Evolutionary conservation across 331 rosid species (phyloP).

Genomic region (Malus hybrid): DNA sequence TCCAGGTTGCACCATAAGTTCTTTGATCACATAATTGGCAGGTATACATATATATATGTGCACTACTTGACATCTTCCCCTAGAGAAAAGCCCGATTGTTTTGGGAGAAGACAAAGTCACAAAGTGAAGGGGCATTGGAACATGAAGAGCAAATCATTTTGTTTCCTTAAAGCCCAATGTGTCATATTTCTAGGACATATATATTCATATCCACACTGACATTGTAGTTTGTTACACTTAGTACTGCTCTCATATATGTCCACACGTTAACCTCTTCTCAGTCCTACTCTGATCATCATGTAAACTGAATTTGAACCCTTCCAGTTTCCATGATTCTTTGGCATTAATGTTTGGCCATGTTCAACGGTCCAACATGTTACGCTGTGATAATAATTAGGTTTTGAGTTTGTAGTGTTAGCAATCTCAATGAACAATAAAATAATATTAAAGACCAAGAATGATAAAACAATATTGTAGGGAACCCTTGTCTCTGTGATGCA

Average conservation of each 20-base stretch:
- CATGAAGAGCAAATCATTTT: conserved; percentile 26
- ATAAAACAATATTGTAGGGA: neutral
- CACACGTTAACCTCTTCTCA: neutral
- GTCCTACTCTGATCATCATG: neutral
- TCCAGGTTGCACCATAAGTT: neutral
- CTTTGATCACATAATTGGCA: neutral
- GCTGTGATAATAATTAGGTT: neutral
- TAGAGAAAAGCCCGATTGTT: neutral
- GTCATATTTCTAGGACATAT: conserved; percentile 30
- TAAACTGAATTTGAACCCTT: neutral
- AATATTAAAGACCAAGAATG: neutral
- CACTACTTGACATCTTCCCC: neutral
- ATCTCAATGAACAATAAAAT: too few relatives aligned
- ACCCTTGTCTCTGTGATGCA: neutral
- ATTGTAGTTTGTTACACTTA: conserved; percentile 3
- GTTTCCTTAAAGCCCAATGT: conserved; percentile 40
- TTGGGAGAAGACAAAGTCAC: neutral
- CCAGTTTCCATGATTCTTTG: too few relatives aligned
- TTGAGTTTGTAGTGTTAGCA: neutral
- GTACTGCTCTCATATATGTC: neutral
- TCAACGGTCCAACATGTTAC: too few relatives aligned
- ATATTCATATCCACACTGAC: conserved; percentile 3
- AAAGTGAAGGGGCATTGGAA: conserved; percentile 12
- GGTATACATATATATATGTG: neutral
- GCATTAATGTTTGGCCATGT: too few relatives aligned